Evolutionary conservation across 148 eudicot species (phyloP).

Genomic region (Euryodendron excelsum): DNA sequence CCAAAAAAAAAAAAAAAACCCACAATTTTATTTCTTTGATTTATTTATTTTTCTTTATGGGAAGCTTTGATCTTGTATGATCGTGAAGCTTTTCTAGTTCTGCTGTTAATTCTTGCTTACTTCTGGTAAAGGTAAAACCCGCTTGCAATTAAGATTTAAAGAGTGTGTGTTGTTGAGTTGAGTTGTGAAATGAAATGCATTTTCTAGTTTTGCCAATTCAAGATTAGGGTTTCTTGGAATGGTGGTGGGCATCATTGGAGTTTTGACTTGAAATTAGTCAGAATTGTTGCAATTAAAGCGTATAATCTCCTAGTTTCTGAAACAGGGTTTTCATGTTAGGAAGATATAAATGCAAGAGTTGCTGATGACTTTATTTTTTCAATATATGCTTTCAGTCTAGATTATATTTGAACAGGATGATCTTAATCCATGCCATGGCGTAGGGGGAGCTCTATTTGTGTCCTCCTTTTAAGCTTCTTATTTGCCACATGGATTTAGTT

Average conservation of each 20-base stretch:
- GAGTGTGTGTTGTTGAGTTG: neutral
- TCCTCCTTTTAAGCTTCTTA: too few species aligned
- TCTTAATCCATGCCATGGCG: neutral
- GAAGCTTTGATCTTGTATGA: neutral
- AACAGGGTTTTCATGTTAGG: neutral
- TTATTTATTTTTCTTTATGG: neutral
- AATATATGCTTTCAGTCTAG: neutral
- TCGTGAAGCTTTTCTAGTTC: neutral
- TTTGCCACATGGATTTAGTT: neutral
- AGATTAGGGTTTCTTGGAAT: constrained; percentile 6
- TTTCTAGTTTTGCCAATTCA: neutral
- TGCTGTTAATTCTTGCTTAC: constrained; percentile 5
- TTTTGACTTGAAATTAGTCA: neutral
- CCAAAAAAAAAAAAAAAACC: too few species aligned
- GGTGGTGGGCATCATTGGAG: neutral
- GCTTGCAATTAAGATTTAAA: neutral
- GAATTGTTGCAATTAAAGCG: neutral
- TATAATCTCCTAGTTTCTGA: neutral
- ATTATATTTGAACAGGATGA: neutral
- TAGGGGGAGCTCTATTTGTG: neutral
- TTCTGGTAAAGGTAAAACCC: neutral
- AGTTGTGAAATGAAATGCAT: constrained; percentile 12
- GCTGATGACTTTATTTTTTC: neutral
- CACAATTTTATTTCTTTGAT: neutral
- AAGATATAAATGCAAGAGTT: neutral